Evolutionary conservation across 306 rosid genomes (phyloP), one percentile per base, ranked within the genome.

Genomic region (Arachis stenosperma): DNA sequence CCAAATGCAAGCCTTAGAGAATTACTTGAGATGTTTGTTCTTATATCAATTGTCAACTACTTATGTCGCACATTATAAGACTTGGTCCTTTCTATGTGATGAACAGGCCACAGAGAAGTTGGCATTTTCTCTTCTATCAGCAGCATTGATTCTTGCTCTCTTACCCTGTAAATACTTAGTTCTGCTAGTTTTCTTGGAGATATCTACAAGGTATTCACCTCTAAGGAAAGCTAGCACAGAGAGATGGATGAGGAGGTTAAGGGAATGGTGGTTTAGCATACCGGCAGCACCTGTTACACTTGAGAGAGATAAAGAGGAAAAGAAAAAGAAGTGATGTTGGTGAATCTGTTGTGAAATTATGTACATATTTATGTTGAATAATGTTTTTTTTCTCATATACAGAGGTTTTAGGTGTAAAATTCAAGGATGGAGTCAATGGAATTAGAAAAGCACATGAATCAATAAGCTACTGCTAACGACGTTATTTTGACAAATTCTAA

Each of bases 181-280:
- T 81, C 77, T 95, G n/a, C n/a, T 84, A 4, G 27, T 84, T 13
- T 90, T 92, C 81, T 50, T 95, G 90, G 96, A 86, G 54, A 72
- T 40, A 10, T 92, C 88, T 77, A 95, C 99, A 2, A 69, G 86
- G 80, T 84, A 84, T 85, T 92, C 98, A 2, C 92, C 99, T 2
- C 81, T 83, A 3, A 87, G 99, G 71, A 86, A 78, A 83, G 74
- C 92, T 39, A 82, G 88, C 96, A 90, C 98, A 0, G 99, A 95
- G 82, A 88, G 83, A 81, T 88, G 80, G 81, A 75, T 42, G 40
- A 87, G 99, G 78, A 89, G 99, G 64, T 50, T 92, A 60, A 84
- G 90, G 78, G 99, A 95, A 69, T 95, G 99, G 99, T 92, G 99
- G 99, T 88, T 88, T 86, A 92, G 99, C 84, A 84, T 95, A 77